phyloP scores from a whole-genome alignment of 352 stramenopile species.

The Globisporangium ultimum region DNA sequence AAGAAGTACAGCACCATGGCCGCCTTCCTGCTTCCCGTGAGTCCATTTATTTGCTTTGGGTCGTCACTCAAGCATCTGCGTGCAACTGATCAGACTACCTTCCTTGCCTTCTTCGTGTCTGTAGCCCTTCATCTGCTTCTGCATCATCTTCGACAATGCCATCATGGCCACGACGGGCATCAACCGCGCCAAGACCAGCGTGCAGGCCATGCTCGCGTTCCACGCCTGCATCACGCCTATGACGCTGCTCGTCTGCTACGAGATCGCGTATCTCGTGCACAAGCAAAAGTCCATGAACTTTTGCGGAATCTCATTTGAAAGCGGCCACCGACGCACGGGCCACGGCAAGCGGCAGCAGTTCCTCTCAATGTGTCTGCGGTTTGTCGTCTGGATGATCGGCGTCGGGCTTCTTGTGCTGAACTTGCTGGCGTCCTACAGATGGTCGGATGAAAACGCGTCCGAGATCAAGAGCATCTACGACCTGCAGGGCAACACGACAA shows the following conservation, averaged over 20 bases:
- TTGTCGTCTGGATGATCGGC: constrained; percentile 67
- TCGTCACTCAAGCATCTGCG: not conserved
- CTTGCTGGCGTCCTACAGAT: constrained; percentile 67
- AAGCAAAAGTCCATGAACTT: constrained; percentile 90
- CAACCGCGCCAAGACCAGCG: constrained; percentile 44
- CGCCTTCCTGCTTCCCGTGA: constrained; percentile 74
- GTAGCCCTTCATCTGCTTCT: constrained; percentile 79
- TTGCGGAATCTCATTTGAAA: constrained; percentile 88
- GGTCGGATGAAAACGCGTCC: constrained; percentile 29
- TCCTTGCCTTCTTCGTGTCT: constrained; percentile 1
- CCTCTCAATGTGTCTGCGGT: constrained; percentile 60
- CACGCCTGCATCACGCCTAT: constrained; percentile 82
- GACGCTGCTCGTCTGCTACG: constrained; percentile 86
- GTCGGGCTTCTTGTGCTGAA: constrained; percentile 63
- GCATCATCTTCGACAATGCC: constrained; percentile 76
- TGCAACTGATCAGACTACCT: constrained; percentile 7
- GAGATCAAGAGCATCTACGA: constrained; percentile 73
- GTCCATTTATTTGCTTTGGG: constrained; percentile 6
- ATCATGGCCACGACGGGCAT: constrained; percentile 77
- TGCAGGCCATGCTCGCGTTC: constrained; percentile 77
- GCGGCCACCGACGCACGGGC: constrained; percentile 45
- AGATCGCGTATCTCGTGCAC: constrained; percentile 88
- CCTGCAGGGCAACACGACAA: constrained; percentile 54
- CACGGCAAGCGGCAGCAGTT: constrained; percentile 23
- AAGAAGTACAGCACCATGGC: constrained; percentile 70